A percentile compares a stretch with the other conserved stretches of the same genome.
These are phyloP conservation scores for Gymnopilus dilepis DNA, from an alignment of 768 basidiomycete genomes.

Conservation along the genomic window DNA sequence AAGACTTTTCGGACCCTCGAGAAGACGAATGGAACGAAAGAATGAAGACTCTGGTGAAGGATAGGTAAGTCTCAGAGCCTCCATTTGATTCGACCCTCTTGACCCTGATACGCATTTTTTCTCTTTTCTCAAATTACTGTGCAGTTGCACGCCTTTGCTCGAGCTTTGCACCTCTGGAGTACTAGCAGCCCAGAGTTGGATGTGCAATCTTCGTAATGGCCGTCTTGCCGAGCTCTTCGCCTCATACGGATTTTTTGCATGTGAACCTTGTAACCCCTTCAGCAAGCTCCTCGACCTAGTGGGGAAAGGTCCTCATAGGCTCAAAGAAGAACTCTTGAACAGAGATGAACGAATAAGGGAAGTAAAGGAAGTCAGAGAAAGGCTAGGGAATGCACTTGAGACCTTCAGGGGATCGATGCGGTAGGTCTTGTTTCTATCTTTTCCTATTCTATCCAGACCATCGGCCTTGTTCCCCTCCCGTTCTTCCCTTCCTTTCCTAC, in stretches of 20 bases:
- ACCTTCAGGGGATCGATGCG: constrained; percentile 56
- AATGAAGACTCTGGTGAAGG: constrained; percentile 49
- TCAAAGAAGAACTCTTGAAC: constrained; percentile 29
- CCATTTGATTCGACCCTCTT: too few species aligned
- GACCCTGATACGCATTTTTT: too few species aligned
- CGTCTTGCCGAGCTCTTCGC: constrained; percentile 15
- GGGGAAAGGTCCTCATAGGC: constrained; percentile 30
- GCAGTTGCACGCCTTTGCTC: constrained; percentile 59
- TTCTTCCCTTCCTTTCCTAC: not conserved
- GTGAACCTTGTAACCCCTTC: not conserved
- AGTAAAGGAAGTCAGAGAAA: constrained; percentile 42
- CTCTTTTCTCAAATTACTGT: not conserved
- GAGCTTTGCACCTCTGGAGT: constrained; percentile 46
- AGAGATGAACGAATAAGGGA: constrained; percentile 37
- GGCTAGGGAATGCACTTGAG: constrained; percentile 44
- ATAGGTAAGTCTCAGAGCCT: constrained; percentile 37
- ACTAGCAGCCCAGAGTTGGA: constrained; percentile 52
- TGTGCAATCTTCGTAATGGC: constrained; percentile 43
- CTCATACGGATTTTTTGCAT: not conserved
- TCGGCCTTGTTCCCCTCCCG: not conserved
- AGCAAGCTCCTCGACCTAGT: constrained; percentile 40
- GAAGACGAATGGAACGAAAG: constrained; percentile 46
- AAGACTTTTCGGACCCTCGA: constrained; percentile 53
- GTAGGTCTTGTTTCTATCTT: constrained; percentile 35
- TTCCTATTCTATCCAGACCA: not conserved